Evolutionary conservation across 495 filamentous ascomycete species (phyloP).

Genomic region (Hyaloscypha finlandica): DNA sequence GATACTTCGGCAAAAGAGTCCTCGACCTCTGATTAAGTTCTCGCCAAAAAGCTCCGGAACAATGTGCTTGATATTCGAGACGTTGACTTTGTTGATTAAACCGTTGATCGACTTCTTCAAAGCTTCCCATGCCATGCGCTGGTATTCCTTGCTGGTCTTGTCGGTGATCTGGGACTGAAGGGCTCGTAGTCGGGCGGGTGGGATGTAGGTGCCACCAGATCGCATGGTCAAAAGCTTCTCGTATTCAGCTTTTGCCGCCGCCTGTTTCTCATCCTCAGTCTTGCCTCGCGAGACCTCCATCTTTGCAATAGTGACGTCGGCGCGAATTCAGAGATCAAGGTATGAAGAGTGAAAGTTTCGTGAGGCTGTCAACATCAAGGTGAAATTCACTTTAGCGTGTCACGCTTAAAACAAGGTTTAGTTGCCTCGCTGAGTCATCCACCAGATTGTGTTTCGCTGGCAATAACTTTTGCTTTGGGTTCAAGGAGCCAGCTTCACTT

Average conservation of each 20-base stretch:
- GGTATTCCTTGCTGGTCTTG: conserved; percentile 93
- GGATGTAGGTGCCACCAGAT: conserved; percentile 94
- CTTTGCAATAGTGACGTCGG: neutral
- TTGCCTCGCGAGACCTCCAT: conserved; percentile 35
- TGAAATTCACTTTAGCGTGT: too few species aligned
- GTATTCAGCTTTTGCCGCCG: conserved; percentile 83
- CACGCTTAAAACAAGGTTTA: too few species aligned
- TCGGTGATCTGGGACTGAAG: conserved; percentile 97
- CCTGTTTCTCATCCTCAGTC: conserved; percentile 81
- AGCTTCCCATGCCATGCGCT: conserved; percentile 98
- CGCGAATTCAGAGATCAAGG: neutral
- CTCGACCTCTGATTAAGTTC: conserved; percentile 87
- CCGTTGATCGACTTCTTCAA: conserved; percentile 99
- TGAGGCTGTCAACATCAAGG: too few species aligned
- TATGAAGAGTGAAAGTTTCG: neutral
- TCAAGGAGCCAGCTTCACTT: neutral
- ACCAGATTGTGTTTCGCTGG: too few species aligned
- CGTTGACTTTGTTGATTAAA: conserved; percentile 97
- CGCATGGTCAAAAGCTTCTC: conserved; percentile 87
- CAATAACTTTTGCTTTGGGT: neutral
- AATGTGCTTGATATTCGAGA: conserved; percentile 95
- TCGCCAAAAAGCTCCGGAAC: conserved; percentile 94
- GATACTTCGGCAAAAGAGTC: conserved; percentile 90
- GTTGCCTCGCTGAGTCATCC: too few species aligned
- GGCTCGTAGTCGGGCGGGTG: conserved; percentile 85